Conservation (phyloP, 2,329 filamentous ascomycete species). For the Colletotrichum liriopes region DNA sequence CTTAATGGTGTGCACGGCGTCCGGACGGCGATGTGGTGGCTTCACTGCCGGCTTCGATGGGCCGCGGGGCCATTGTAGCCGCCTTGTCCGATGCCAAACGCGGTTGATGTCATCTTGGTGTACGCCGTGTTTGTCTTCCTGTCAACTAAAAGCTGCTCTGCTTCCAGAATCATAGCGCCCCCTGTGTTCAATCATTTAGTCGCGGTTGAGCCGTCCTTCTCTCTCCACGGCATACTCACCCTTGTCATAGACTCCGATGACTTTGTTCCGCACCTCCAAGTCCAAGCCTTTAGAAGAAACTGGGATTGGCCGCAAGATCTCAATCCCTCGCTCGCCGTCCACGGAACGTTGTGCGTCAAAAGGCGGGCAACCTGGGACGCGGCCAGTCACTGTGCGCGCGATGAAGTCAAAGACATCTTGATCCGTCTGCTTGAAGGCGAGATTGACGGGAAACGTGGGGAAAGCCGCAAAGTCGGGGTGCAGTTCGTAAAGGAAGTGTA, state of each 20-base stretch:
- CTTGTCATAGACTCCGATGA: conserved; percentile 63
- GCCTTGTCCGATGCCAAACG: conserved; percentile 63
- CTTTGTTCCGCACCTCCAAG: conserved; percentile 57
- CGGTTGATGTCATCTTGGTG: conserved; percentile 55
- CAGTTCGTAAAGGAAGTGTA: conserved; percentile 62
- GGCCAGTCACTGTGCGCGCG: conserved; percentile 51
- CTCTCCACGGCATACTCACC: conserved; percentile 37
- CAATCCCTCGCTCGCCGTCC: conserved; percentile 59
- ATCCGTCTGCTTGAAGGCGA: conserved; percentile 61
- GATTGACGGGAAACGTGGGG: conserved; percentile 63
- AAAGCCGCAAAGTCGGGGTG: conserved; percentile 61
- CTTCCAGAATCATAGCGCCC: conserved; percentile 60
- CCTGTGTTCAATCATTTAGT: conserved; percentile 44
- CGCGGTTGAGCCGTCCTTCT: not conserved
- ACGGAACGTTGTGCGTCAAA: conserved; percentile 59
- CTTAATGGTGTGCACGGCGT: conserved; percentile 55
- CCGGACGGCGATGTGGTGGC: conserved; percentile 54
- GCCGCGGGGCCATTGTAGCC: conserved; percentile 61
- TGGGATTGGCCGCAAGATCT: conserved; percentile 56
- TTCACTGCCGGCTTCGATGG: conserved; percentile 51
- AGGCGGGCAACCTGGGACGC: conserved; percentile 57
- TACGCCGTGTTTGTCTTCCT: conserved; percentile 56
- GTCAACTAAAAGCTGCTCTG: conserved; percentile 57
- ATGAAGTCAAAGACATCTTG: conserved; percentile 62
- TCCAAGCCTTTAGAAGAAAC: conserved; percentile 54